phyloP scores from a whole-genome alignment of 1,139 yeast genomes.

The Sugiyamaella sp. region DNA sequence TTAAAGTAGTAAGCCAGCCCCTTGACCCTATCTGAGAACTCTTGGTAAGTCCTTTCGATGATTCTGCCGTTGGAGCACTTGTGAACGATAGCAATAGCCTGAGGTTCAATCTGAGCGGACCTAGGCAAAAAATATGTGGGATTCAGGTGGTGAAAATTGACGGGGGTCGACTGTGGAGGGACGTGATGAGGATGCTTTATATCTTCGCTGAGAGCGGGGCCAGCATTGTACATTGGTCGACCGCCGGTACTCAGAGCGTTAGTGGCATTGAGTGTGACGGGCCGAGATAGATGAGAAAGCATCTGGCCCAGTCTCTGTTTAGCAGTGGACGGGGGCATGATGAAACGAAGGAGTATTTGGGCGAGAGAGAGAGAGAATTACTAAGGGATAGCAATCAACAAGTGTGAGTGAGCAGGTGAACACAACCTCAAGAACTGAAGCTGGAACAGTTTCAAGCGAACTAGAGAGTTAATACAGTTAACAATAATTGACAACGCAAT shows the following conservation, averaged over 20 bases:
- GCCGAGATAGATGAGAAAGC: constrained; percentile 14
- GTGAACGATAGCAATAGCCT: constrained; percentile 42
- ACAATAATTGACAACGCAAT: neutral
- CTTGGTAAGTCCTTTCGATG: constrained; percentile 38
- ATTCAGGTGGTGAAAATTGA: constrained; percentile 40
- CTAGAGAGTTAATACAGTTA: neutral
- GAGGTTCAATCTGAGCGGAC: constrained; percentile 44
- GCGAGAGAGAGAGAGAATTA: too few relatives aligned
- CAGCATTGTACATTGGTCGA: neutral
- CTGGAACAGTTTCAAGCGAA: too few relatives aligned
- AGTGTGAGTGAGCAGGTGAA: too few relatives aligned
- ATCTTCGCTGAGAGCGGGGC: neutral
- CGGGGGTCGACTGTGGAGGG: constrained; percentile 16
- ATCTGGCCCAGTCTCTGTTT: constrained; percentile 18
- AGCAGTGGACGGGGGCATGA: constrained; percentile 19
- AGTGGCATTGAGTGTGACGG: neutral
- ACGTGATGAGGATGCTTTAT: neutral
- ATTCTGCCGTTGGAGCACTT: constrained; percentile 33
- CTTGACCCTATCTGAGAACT: constrained; percentile 39
- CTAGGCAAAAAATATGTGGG: constrained; percentile 44
- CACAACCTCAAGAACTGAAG: too few relatives aligned
- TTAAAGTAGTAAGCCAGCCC: constrained; percentile 41
- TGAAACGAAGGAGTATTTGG: too few relatives aligned
- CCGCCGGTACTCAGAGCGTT: neutral
- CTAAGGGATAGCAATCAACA: too few relatives aligned